Evolutionary conservation across 345 rosid species (phyloP), one percentile per base, ranked within the genome.

Genomic region (Angophora floribunda): DNA sequence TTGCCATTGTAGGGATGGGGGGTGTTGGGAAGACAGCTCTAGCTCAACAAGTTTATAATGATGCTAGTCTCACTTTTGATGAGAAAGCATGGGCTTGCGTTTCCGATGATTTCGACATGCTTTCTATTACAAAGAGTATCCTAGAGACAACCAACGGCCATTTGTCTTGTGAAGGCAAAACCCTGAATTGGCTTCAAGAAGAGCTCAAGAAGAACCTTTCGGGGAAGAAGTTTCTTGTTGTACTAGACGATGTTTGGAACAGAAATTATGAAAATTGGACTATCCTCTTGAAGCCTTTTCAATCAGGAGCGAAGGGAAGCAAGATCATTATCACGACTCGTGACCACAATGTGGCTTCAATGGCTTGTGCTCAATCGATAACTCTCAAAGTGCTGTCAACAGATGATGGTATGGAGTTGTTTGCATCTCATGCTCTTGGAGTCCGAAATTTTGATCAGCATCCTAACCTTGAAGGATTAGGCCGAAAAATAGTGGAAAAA

Each of bases 11-110:
- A 7, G 89, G 87, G 14, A 88, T 85, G 87, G 52, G 84, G 17
- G 91, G 92, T 2, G 28, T 91, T 28, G 91, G 92, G 5, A 91
- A 89, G 51, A 89, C 91, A 6, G 89, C 88, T 59, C 65, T 90
- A 1, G 90, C 92, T 75, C 90, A 87, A 49, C 86, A 85, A 13
- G 86, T 89, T 7, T 89, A 50, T 49, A 89, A 89, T 53, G 91
- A 91, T 82, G 78, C 1, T 5, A 9, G n/a, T n/a, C n/a, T n/a
- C n/a, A n/a, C n/a, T 21, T 11, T 86, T 11, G 59, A 65, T 65
- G 12, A 1, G 3, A 80, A 30, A 1, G 88, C 51, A 12, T 90
- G 92, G 92, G 87, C 59, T 30, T 89, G 88, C 57, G 89, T 90
- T 19, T 86, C 87, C 4, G 90, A 86, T 45, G 88, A 85, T 13